phyloP scores from a whole-genome alignment of 805 yeast species.

The Metschnikowia cubensis region DNA sequence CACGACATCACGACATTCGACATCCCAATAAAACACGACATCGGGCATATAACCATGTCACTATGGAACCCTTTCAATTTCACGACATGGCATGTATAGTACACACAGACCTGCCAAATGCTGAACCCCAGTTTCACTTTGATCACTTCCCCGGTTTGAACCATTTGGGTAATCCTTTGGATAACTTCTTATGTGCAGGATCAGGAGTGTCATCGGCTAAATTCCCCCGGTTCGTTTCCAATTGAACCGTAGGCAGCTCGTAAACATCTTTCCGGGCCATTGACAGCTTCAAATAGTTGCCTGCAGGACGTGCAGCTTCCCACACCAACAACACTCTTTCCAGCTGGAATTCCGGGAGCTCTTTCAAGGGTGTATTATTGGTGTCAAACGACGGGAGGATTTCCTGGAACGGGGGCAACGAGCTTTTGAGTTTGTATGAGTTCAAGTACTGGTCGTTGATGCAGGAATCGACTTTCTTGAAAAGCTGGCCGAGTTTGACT shows the following conservation, averaged over 20 bases:
- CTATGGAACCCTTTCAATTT: too few species aligned
- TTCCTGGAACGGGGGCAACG: slow-evolving; percentile 37
- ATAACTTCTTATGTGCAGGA: not conserved
- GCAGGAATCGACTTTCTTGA: slow-evolving; percentile 34
- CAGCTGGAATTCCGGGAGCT: slow-evolving; percentile 28
- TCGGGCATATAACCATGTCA: too few species aligned
- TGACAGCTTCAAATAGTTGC: slow-evolving; percentile 27
- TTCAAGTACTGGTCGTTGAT: slow-evolving; percentile 27
- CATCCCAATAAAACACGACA: too few species aligned
- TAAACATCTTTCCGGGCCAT: slow-evolving; percentile 20
- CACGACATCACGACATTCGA: too few species aligned
- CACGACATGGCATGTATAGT: too few species aligned
- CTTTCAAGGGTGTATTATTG: slow-evolving; percentile 25
- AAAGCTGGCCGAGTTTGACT: slow-evolving; percentile 33
- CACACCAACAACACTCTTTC: slow-evolving; percentile 35
- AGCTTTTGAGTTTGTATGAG: slow-evolving; percentile 28
- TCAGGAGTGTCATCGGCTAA: slow-evolving; percentile 21
- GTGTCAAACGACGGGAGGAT: slow-evolving; percentile 25
- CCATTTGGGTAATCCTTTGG: slow-evolving; percentile 18
- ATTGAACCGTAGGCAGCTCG: slow-evolving; percentile 34
- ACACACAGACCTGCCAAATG: too few species aligned
- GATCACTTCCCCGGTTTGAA: slow-evolving; percentile 9
- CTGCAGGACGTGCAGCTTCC: slow-evolving; percentile 23
- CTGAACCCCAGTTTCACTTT: too few species aligned
- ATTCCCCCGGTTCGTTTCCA: slow-evolving; percentile 30